Percentiles rank a stretch among this genome's conserved stretches.
These are phyloP conservation scores for Macrocybe gigantea DNA, from an alignment of 768 basidiomycete species.

Conservation along the genomic window DNA sequence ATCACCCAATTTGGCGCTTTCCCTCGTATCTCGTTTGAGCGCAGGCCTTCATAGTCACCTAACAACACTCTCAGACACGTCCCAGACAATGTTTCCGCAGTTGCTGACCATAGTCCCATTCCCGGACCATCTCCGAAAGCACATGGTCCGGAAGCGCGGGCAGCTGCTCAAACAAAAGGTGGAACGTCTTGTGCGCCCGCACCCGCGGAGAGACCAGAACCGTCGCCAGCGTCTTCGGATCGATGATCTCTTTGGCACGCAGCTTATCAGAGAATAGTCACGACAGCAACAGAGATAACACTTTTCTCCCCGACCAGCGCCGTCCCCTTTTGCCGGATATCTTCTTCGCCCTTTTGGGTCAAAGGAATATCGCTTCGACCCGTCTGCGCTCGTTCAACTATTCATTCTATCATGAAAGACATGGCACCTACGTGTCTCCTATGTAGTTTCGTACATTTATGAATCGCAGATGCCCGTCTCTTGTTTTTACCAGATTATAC, in stretches of 20 bases:
- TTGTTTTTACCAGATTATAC: conserved; percentile 11
- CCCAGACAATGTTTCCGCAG: not conserved
- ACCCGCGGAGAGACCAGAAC: conserved; percentile 83
- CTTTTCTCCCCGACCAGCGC: conserved; percentile 74
- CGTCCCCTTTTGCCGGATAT: conserved; percentile 58
- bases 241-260: conserved; percentile 52
- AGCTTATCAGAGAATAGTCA: conserved; percentile 1
- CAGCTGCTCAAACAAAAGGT: conserved; percentile 61
- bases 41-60: conserved; percentile 84
- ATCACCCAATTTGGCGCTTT: conserved; percentile 66
- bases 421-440: conserved; percentile 57
- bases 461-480: not conserved
- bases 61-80: conserved; percentile 1
- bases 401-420: not conserved
- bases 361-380: conserved; percentile 86
- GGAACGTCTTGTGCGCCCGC: conserved; percentile 82
- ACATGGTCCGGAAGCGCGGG: conserved; percentile 41
- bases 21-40: conserved; percentile 69
- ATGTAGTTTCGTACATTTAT: conserved; percentile 8
- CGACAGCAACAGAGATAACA: conserved; percentile 7
- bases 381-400: conserved; percentile 44
- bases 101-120: conserved; percentile 77
- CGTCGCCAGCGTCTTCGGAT: conserved; percentile 71
- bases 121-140: conserved; percentile 61
- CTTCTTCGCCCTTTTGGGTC: conserved; percentile 66